Percentiles rank a stretch among this genome's conserved stretches.
Conservation (phyloP, 1,284 basidiomycete species). For the Rhodofomes roseus region DNA sequence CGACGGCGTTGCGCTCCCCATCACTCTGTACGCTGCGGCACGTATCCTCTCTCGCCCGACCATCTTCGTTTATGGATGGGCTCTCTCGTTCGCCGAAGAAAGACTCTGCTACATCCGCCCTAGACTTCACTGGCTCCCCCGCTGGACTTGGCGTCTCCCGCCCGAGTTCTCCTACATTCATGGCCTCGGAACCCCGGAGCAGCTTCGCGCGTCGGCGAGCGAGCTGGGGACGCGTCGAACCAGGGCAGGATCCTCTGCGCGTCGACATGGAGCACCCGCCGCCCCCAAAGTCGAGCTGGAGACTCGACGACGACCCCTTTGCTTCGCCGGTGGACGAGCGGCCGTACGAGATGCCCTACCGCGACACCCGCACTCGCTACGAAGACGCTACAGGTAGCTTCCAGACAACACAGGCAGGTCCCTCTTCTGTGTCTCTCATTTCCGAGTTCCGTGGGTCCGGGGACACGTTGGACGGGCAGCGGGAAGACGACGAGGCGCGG, state of each 20-base stretch:
- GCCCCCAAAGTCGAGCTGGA: conserved; percentile 21
- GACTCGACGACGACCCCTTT: conserved; percentile 44
- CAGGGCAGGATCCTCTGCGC: conserved; percentile 41
- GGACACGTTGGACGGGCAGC: conserved; percentile 33
- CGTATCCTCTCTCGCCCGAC: not conserved
- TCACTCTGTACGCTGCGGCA: not conserved
- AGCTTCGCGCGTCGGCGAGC: conserved; percentile 45
- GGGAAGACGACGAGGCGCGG: conserved; percentile 53
- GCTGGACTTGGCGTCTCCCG: conserved; percentile 39
- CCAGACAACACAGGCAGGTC: conserved; percentile 38
- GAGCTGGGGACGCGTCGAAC: conserved; percentile 52
- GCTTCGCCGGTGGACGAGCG: conserved; percentile 32
- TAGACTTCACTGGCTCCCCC: conserved; percentile 47
- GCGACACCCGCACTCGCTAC: conserved; percentile 18
- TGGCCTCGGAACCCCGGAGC: conserved; percentile 36
- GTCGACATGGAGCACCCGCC: conserved; percentile 25
- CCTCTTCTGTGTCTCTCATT: conserved; percentile 51
- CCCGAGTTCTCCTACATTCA: conserved; percentile 48
- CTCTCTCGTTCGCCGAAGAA: conserved; percentile 14
- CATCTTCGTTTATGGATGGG: conserved; percentile 14
- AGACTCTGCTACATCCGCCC: conserved; percentile 44
- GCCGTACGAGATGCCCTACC: conserved; percentile 19
- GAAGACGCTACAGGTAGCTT: conserved; percentile 30
- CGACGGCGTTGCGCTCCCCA: not conserved
- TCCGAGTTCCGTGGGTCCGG: conserved; percentile 33